Percentiles rank a stretch among this genome's conserved stretches.
phyloP scores from a whole-genome alignment of 176 grass and related monocot genomes.

The Pharus latifolius region DNA sequence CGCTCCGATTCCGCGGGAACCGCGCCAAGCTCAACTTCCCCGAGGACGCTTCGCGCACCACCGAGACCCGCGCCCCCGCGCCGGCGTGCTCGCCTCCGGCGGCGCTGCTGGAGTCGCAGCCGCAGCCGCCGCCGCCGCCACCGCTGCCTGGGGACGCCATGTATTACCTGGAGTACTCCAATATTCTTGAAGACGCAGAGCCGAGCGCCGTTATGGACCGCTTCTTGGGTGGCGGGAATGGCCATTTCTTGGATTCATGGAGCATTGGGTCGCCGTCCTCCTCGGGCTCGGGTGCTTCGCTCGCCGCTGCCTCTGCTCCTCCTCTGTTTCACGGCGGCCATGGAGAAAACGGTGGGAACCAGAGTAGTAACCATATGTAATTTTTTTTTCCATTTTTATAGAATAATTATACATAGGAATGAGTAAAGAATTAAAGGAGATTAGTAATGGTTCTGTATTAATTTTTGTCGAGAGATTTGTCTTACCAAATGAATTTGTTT shows the following conservation, averaged over 20 bases:
- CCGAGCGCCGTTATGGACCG: slow-evolving; percentile 5
- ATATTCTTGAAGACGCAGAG: slow-evolving; percentile 9
- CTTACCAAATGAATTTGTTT: no score
- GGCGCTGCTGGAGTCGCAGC: slow-evolving; percentile 29
- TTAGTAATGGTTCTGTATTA: no score
- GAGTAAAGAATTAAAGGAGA: no score
- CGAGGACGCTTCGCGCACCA: slow-evolving; percentile 10
- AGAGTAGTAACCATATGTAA: neutral
- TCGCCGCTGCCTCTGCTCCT: neutral
- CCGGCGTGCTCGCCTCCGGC: neutral
- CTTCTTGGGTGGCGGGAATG: neutral
- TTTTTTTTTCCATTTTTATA: no score
- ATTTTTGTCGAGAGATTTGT: no score
- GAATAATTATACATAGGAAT: no score
- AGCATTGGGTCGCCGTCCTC: slow-evolving; percentile 24
- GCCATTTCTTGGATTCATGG: slow-evolving; percentile 15
- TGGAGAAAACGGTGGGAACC: neutral
- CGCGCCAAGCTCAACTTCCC: slow-evolving; percentile 85
- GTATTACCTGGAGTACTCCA: slow-evolving; percentile 39
- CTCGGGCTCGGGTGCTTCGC: neutral
- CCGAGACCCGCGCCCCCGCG: neutral
- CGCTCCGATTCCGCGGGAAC: slow-evolving; percentile 47
- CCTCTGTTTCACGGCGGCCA: neutral
- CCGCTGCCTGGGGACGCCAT: neutral
- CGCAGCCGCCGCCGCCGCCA: neutral